Base-by-base conservation (phyloP, 2,329 filamentous ascomycete genomes). In the Alternaria dauci region DNA sequence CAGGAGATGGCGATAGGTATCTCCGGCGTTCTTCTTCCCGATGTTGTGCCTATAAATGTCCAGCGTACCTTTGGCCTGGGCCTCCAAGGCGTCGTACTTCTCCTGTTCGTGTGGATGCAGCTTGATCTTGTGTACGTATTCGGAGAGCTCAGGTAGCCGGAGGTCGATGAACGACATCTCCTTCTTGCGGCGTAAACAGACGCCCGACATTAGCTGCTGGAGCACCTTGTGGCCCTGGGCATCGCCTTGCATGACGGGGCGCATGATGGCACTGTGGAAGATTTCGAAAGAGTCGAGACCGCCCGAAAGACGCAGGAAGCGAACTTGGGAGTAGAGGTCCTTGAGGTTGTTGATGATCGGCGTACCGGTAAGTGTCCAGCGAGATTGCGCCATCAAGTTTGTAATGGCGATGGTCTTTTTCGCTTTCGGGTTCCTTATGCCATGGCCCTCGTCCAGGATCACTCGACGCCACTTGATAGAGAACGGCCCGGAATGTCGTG, bases 91-190 rank as follows among this genome's bases (percentile, higher is more conserved):
- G 39, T 92, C 87, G 72, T 96, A 97, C 78, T 91, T 92, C 69
- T 88, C 86, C 67, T 88, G 84, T 76, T 96, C 93, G 36, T 93
- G 88, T 0, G 86, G 78, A 43, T 88, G 85, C 70, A 96, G 93
- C 8, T 88, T 83, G 67, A 96, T 87, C 8, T 87, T 87, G 70
- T 95, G 89, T 6, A 95, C 83, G 66, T 90, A 93, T 72, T 94
- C 92, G 1, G 88, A 89, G 71, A 96, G 88, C 14, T 88, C 83
- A 0, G 93, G 93, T 8, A 96, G 83, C 63, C 88, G 90, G 20
- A 96, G 81, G 67, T 96, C 92, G 53, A 97, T 86, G 71, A 96
- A 96, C 5, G 85, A 85, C 93, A 97, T 96, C 57, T 94, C 89
- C 76, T 97, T 97, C 77, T 89, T 90, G 38, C 93, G 87, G 38